phyloP scores from a whole-genome alignment of 2,329 filamentous ascomycete species.

The Epicoccum nigrum region DNA sequence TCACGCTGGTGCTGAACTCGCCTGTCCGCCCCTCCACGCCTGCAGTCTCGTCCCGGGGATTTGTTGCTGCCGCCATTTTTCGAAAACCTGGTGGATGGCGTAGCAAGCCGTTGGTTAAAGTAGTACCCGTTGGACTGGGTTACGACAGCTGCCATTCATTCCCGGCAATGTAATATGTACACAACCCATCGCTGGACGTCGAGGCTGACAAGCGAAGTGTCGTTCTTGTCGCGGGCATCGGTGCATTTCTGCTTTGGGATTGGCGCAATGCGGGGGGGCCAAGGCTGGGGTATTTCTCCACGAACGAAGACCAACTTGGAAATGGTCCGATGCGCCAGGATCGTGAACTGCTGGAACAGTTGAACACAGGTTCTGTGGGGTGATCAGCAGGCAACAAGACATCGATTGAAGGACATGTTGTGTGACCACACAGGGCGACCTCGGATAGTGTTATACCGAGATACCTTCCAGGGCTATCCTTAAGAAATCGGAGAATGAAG shows the following conservation, averaged over 20 bases:
- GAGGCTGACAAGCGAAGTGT: slow-evolving; percentile 20
- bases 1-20: slow-evolving; percentile 35
- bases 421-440: not conserved
- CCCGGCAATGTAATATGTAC: slow-evolving; percentile 34
- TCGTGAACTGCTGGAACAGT: not conserved
- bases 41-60: slow-evolving; percentile 29
- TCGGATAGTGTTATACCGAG: slow-evolving; percentile 4
- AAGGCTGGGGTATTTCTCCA: slow-evolving; percentile 22
- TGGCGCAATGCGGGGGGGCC: slow-evolving; percentile 33
- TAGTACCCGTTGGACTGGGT: slow-evolving; percentile 12
- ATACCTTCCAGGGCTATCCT: not conserved
- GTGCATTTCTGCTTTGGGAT: slow-evolving; percentile 26
- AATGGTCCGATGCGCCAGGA: slow-evolving; percentile 17
- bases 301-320: slow-evolving; percentile 14
- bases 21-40: slow-evolving; percentile 27
- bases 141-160: slow-evolving; percentile 3
- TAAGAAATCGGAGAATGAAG: too few relatives aligned
- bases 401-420: not conserved
- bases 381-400: not conserved
- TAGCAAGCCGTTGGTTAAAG: slow-evolving; percentile 8
- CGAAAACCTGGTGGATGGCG: slow-evolving; percentile 8
- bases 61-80: slow-evolving; percentile 26
- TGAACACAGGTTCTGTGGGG: not conserved
- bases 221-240: slow-evolving; percentile 31
- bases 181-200: slow-evolving; percentile 18